Evolutionary conservation across 75 land plant species (phyloP), one percentile per base, ranked within the genome.

Genomic region (Pinus taeda): DNA sequence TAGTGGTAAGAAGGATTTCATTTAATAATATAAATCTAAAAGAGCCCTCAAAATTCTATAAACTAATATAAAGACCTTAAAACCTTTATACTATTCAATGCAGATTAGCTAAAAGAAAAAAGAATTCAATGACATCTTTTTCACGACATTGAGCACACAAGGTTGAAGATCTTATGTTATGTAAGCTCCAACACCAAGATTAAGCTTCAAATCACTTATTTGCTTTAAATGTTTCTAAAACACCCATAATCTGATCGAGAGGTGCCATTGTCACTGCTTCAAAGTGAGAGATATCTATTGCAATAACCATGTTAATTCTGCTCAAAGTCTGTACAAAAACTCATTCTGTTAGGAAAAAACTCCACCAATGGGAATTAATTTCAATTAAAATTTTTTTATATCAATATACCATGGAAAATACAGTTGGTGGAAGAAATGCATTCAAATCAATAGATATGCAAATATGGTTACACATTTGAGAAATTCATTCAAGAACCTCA

Each of bases 91-190:
- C 7, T 18, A 60, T n/a, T 18, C 4, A 2, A 18, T 49, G 20
- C 36, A 59, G 30, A 55, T 21, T 24, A 57, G 15, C 21, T 22
- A 42, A 64, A 22, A 62, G 33, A 53, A 20, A 7, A 6, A 3
- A 11, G 24, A 26, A 26, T 26, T 55, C n/a, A 66, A 24, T 4
- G 57, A 18, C 7, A 95, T 98, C 98, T 94, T 97, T 79, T 95
- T 97, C 30, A 97, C 99, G 21, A 97, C 98, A 76, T 93, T 79
- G 67, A 97, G 87, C 60, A 97, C 99, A 70, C 91, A 97, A 67
- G 99, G 99, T 70, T 97, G 99, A 13, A 97, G 92, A 29, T 97
- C 98, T 76, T 97, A 98, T 4, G 99, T 97, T 24, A 95, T 89
- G 80, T 97, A 97, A 26, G 95, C 99, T 17, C 99, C 98, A 62